Evolutionary conservation across 768 basidiomycete species (phyloP).

Genomic region (Tylopilus rubrobrunneus): DNA sequence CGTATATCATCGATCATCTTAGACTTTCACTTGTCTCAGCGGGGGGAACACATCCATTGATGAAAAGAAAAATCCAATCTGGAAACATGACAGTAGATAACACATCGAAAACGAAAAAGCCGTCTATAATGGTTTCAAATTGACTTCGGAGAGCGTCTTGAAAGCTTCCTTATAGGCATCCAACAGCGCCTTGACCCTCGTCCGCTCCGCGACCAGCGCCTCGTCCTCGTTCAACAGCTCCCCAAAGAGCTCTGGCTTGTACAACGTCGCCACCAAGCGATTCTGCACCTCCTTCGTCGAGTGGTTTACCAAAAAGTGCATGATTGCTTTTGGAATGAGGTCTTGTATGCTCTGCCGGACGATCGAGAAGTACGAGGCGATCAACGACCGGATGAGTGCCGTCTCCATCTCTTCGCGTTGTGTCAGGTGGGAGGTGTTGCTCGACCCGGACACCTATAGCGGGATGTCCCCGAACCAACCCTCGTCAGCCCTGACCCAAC

Average conservation of each 20-base stretch:
- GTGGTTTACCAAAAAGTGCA: conserved; percentile 96
- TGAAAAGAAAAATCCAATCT: not conserved
- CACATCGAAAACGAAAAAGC: not conserved
- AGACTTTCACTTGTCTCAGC: not conserved
- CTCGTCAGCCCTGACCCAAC: conserved; percentile 10
- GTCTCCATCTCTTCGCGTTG: conserved; percentile 96
- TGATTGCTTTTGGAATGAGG: conserved; percentile 94
- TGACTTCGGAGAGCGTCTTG: conserved; percentile 81
- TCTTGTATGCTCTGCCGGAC: conserved; percentile 97
- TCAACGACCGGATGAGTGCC: conserved; percentile 87
- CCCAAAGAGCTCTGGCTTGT: conserved; percentile 90
- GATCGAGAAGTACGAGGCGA: conserved; percentile 93
- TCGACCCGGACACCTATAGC: conserved; percentile 51
- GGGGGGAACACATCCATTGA: not conserved
- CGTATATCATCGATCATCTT: not conserved
- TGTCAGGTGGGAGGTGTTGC: conserved; percentile 61
- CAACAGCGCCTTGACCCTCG: conserved; percentile 88
- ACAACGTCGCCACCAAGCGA: conserved; percentile 87
- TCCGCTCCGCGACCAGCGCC: conserved; percentile 86
- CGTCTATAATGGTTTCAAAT: conserved; percentile 56
- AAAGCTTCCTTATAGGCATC: conserved; percentile 97
- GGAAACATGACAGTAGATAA: not conserved
- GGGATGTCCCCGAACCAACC: not conserved
- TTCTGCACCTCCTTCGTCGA: conserved; percentile 98
- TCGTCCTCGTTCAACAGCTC: conserved; percentile 96